Evolutionary conservation across 106 monocot species (phyloP), one percentile per base, ranked within the genome.

Genomic region (Agapanthus africanus): DNA sequence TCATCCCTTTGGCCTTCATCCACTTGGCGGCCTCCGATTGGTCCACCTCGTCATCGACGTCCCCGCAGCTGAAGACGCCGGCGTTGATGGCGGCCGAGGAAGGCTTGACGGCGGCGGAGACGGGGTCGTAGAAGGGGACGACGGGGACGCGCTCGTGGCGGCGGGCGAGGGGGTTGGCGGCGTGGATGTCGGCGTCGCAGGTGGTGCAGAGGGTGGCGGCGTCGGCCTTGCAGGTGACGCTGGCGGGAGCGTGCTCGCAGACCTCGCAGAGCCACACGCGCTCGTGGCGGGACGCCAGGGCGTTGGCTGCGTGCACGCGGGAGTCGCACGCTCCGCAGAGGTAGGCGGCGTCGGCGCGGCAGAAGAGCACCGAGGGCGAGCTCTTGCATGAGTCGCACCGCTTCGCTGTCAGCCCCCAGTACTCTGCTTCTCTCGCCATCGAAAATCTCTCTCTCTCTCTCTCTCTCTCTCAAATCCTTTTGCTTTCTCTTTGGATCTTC

Each of bases 231-330:
- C 86, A 85, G 14, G 80, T 83, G 73, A 90, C 77, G 8, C 66
- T 59, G 18, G 89, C 89, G 18, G 85, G 82, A 2, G 80, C 77
- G 15, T 71, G 76, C 70, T 80, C 86, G 81, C 86, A 86, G 22
- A 90, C 86, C 71, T 84, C 79, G 79, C 87, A 91, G n/a, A 87
- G 67, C 79, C 77, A 79, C 34, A 90, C 90, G 4, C 90, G 83
- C 73, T 71, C 83, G 86, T 90, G 86, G 21, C 75, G 66, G 2
- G 85, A 46, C n/a, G n/a, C n/a, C n/a, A n/a, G n/a, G n/a, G n/a
- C n/a, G n/a, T n/a, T n/a, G n/a, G n/a, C n/a, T n/a, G n/a, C n/a
- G 83, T 88, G 84, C 25, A 76, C 75, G 25, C 82, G 79, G 25
- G 77, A 70, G 74, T 85, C 89, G 79, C 85, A 89, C 46, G 76